Evolutionary conservation across 192 early-diverging fungal species (phyloP), one percentile per base, ranked within the genome.

Genomic region (Lobosporangium transversale): DNA sequence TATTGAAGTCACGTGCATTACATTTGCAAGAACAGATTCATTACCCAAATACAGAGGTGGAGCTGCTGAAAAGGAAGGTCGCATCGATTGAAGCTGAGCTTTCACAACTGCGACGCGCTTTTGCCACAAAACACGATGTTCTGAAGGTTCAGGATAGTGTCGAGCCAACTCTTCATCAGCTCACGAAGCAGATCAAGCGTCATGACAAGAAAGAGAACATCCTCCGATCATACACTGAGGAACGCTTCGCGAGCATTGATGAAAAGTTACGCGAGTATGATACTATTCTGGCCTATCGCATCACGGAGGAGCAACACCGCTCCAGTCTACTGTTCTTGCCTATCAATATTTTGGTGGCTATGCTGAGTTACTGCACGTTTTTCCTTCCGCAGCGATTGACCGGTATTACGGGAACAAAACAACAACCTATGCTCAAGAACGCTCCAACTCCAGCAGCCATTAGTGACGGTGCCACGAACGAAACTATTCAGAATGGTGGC

Each of bases 181-280:
- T 88, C 30, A 70, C 84, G 32, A 85, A 85, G 44, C 71, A 84
- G 11, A 64, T 88, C 15, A 80, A 79, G 43, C 81, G 83, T 36
- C 85, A 81, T 40, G 87, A 88, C 48, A 86, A 85, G 67, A 85
- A 85, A 58, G 87, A 88, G 58, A 64, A 51, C 27, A 35, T 61
- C n/a, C 67, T 88, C 15, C 71, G 84, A 18, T 78, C 68, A 10
- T 88, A 83, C 62, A 70, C 85, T 12, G 85, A 88, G 32, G 84
- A 85, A 21, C 70, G 80, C 11, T 88, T 88, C 42, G 58, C 79
- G 9, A 67, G 47, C 35, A 64, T 88, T 1, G 85, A 88, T 20
- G 68, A 78, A 29, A 86, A 86, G 54, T 43, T 88, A 30, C 81
- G 82, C 21, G 87, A 88, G 63, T 86, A 82, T 60, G 87, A 88